Evolutionary conservation across 2,329 filamentous ascomycete genomes (phyloP), one percentile per base, ranked within the genome.

Genomic region (Colletotrichum magnum): DNA sequence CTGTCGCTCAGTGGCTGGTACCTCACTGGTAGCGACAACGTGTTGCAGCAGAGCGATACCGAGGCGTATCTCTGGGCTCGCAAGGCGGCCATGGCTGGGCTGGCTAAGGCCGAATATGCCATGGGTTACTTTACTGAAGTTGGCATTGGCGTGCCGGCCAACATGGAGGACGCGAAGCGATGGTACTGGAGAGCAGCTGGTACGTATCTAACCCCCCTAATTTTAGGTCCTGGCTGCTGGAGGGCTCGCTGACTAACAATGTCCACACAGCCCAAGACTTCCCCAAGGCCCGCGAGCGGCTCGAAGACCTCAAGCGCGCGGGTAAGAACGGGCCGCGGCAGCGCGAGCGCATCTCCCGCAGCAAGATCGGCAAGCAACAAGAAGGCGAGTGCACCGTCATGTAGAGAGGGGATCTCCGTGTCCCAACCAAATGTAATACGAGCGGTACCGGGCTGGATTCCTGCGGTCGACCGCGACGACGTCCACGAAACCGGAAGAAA

Each of bases 91-190:
- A 89, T 91, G 72, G 93, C 94, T 4, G 94, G 95, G 3, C 82
- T 98, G 45, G 91, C 94, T 7, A 99, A 98, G 84, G 96, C 96
- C 0, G 93, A 98, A 82, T 98, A 98, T 81, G 96, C 95, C 0
- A 97, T 99, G 93, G 96, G 96, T 0, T 98, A 98, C 81, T 98
- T 97, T 77, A 97, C 94, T 0, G 96, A 99, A 81, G 92, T 96
- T 57, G 96, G 96, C 13, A 98, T 99, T 74, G 96, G 96, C 36
- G 91, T 94, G 72, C 86, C 92, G 16, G 90, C 93, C 9, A 97
- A 95, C 78, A 76, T 98, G 74, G 96, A 99, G 76, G 96, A 98
- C 82, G 96, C 95, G 24, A 98, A 97, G 86, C 89, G 94, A 75
- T 99, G 96, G 96, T 99, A 99, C 82, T 98, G 95, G 88, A 88